Conservation (phyloP, 352 stramenopile genomes). For the Pythium utonaiense region DNA sequence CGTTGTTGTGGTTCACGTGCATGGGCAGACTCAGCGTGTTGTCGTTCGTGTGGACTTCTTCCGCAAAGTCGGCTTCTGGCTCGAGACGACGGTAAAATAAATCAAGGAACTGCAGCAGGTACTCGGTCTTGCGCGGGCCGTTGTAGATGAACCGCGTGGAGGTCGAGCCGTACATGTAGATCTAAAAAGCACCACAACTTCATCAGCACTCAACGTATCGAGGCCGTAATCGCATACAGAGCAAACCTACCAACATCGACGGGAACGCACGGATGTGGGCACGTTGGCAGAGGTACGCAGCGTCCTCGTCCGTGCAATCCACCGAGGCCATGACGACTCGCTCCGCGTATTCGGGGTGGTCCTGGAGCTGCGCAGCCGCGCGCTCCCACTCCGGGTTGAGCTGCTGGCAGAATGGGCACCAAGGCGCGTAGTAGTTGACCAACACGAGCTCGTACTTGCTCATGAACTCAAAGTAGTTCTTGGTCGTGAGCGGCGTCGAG, state of each 20-base stretch:
- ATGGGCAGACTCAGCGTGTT: constrained; percentile 44
- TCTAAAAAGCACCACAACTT: constrained; percentile 25
- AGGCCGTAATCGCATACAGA: background rate
- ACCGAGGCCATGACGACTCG: constrained; percentile 77
- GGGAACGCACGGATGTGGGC: constrained; percentile 74
- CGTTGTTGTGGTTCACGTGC: constrained; percentile 55
- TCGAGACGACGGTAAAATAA: constrained; percentile 79
- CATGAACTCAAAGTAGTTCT: constrained; percentile 78
- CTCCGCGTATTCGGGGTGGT: constrained; percentile 78
- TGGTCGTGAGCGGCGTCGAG: constrained; percentile 59
- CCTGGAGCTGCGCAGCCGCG: constrained; percentile 58
- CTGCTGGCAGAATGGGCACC: constrained; percentile 73
- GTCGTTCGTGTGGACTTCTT: constrained; percentile 66
- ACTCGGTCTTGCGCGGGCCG: constrained; percentile 63
- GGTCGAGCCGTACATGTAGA: constrained; percentile 82
- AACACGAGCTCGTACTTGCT: constrained; percentile 82
- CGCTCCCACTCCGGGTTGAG: constrained; percentile 78
- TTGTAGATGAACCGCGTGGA: constrained; percentile 83
- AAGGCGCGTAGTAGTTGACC: constrained; percentile 83
- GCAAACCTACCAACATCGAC: constrained; percentile 57
- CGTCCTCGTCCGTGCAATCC: constrained; percentile 69
- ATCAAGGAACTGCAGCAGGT: constrained; percentile 79
- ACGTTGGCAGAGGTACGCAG: constrained; percentile 59
- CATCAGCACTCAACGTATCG: background rate
- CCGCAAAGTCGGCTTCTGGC: constrained; percentile 73